Percentiles rank a stretch among this genome's conserved stretches.
These are phyloP conservation scores for Immersiella caudata DNA, from an alignment of 495 filamentous ascomycete genomes.

Conservation along the genomic window DNA sequence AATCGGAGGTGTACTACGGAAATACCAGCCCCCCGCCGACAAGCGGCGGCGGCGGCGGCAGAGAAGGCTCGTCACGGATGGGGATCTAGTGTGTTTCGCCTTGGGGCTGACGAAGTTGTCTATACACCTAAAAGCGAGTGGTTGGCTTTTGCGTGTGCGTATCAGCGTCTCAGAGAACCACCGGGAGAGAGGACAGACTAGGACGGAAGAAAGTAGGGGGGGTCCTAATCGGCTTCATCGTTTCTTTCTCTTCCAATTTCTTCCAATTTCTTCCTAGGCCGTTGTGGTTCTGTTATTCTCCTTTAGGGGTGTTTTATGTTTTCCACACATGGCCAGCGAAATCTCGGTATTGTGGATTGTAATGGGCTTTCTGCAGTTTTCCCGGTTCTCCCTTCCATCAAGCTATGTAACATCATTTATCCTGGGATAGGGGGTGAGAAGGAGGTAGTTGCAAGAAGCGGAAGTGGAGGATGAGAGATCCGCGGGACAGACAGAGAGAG, in stretches of 20 bases:
- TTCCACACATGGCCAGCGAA: slow-evolving; percentile 13
- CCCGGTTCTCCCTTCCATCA: not conserved
- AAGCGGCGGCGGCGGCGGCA: not conserved
- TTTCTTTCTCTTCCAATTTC: not conserved
- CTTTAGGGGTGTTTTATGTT: not conserved
- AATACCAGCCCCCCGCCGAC: not conserved
- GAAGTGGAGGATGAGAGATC: not conserved
- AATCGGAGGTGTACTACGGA: slow-evolving; percentile 39
- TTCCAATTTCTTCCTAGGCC: not conserved
- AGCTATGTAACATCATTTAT: slow-evolving; percentile 13
- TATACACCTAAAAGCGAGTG: not conserved
- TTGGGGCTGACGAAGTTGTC: not conserved
- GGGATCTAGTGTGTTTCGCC: not conserved
- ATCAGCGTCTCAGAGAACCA: not conserved
- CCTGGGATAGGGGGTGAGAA: slow-evolving; percentile 2
- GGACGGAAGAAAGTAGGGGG: not conserved
- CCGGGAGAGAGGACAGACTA: not conserved
- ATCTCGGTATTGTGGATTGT: slow-evolving; percentile 9
- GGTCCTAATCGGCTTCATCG: slow-evolving; percentile 12
- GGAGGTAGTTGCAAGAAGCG: not conserved
- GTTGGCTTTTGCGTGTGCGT: not conserved
- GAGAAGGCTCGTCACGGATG: slow-evolving; percentile 10
- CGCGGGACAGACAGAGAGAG: too few relatives aligned
- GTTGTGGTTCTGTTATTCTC: not conserved
- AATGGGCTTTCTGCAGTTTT: slow-evolving; percentile 10